Percentiles rank a stretch among this genome's conserved stretches.
Conservation (phyloP, 2,329 filamentous ascomycete genomes). For the Leptographium wingfieldii region DNA sequence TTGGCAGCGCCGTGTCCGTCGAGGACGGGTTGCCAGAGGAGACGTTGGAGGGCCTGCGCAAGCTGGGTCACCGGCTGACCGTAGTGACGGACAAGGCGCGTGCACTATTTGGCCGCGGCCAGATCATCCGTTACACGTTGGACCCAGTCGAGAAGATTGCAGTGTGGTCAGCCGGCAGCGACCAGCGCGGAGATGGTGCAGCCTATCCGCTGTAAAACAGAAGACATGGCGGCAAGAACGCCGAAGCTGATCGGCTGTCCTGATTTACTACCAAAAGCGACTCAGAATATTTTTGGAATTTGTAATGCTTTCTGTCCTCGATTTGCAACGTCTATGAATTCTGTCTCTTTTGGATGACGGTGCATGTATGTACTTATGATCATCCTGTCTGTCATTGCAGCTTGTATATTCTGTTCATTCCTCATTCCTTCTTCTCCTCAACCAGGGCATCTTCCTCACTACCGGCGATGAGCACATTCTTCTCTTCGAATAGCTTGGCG, state of each 20-base stretch:
- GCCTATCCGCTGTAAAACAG: conserved; percentile 38
- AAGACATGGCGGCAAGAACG: not conserved
- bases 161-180: conserved; percentile 82
- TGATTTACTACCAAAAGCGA: too few species aligned
- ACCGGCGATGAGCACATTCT: conserved; percentile 61
- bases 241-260: not conserved
- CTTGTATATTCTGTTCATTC: not conserved
- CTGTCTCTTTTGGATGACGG: not conserved
- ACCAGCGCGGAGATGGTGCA: conserved; percentile 71
- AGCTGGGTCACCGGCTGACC: conserved; percentile 60
- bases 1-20: conserved; percentile 56
- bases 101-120: conserved; percentile 69
- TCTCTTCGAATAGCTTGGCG: conserved; percentile 83
- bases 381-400: not conserved
- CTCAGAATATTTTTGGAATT: not conserved
- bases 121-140: conserved; percentile 67
- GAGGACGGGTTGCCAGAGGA: conserved; percentile 69
- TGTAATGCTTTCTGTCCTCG: not conserved
- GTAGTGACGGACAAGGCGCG: conserved; percentile 54
- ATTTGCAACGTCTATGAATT: not conserved
- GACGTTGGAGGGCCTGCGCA: conserved; percentile 52
- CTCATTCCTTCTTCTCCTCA: conserved; percentile 21
- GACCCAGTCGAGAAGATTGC: conserved; percentile 55
- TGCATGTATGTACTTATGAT: not conserved
- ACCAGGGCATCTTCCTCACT: conserved; percentile 30